Conservation (phyloP, 2,329 filamentous ascomycete species). For the Alternaria brassicicola region DNA sequence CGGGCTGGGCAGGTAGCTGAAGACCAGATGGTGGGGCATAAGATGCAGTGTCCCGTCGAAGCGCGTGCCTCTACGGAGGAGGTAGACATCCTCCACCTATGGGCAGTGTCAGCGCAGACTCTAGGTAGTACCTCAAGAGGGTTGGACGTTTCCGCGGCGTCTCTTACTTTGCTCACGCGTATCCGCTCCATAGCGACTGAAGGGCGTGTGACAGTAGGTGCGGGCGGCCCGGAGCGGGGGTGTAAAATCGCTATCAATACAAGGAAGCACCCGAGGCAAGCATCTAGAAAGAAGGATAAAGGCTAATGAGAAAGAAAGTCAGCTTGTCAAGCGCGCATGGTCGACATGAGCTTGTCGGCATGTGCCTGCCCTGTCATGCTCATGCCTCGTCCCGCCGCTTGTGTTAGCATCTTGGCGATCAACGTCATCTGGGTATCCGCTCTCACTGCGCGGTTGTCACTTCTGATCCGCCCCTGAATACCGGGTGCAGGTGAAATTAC, state of each 20-base stretch:
- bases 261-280: slow-evolving; percentile 7
- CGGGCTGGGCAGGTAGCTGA: slow-evolving; percentile 60
- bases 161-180: slow-evolving; percentile 53
- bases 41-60: slow-evolving; percentile 67
- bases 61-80: slow-evolving; percentile 62
- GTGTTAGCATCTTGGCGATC: slow-evolving; percentile 28
- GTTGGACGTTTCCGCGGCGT: not conserved
- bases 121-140: not conserved
- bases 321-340: slow-evolving; percentile 18
- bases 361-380: slow-evolving; percentile 27
- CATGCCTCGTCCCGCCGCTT: slow-evolving; percentile 30
- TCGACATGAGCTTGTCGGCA: slow-evolving; percentile 25
- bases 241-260: slow-evolving; percentile 4
- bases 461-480: not conserved
- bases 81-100: slow-evolving; percentile 66
- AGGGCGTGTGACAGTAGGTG: not conserved
- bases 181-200: slow-evolving; percentile 52
- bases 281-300: not conserved
- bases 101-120: not conserved
- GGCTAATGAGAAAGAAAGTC: slow-evolving; percentile 9
- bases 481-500: not conserved
- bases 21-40: slow-evolving; percentile 68
- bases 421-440: slow-evolving; percentile 18
- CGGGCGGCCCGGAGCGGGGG: slow-evolving; percentile 2
- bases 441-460: not conserved